A percentile compares a stretch with the other conserved stretches of the same genome.
Evolutionary conservation across 179 eudicot genomes (phyloP).

Genomic region (Spergularia azorica): DNA sequence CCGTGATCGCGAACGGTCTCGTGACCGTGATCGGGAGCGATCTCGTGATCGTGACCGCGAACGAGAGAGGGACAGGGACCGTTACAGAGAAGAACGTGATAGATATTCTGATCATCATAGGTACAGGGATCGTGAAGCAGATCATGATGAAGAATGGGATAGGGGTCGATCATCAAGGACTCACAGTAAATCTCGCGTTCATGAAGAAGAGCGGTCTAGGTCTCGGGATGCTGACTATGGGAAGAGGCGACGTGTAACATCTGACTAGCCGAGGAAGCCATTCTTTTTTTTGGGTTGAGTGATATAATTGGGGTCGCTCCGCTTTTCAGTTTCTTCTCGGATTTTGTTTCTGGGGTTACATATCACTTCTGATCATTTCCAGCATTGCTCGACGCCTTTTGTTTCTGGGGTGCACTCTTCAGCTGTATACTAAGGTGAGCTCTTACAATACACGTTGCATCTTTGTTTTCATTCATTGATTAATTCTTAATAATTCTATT

Average conservation of each 20-base stretch:
- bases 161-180: conserved; percentile 77
- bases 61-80: conserved; percentile 50
- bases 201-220: conserved; percentile 65
- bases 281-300: background rate
- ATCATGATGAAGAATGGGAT: conserved; percentile 76
- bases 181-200: conserved; percentile 55
- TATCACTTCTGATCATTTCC: conserved; percentile 22
- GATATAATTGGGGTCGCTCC: conserved; percentile 18
- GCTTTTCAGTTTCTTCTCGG: conserved; percentile 24
- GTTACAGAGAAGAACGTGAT: conserved; percentile 68
- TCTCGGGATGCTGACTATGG: conserved; percentile 83
- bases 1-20: conserved; percentile 35
- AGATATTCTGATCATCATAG: conserved; percentile 63
- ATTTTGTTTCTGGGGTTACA: conserved; percentile 20
- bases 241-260: conserved; percentile 64
- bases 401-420: conserved; percentile 26
- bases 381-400: conserved; percentile 24
- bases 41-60: conserved; percentile 49
- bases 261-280: conserved; percentile 40
- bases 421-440: conserved; percentile 27
- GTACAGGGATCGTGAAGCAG: conserved; percentile 65
- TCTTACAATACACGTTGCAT: background rate
- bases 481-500: background rate
- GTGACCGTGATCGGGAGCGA: conserved; percentile 46
- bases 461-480: background rate